These are phyloP conservation scores for Fusarium hainanense DNA, from an alignment of 2,329 filamentous ascomycete species.

Conservation along the genomic window DNA sequence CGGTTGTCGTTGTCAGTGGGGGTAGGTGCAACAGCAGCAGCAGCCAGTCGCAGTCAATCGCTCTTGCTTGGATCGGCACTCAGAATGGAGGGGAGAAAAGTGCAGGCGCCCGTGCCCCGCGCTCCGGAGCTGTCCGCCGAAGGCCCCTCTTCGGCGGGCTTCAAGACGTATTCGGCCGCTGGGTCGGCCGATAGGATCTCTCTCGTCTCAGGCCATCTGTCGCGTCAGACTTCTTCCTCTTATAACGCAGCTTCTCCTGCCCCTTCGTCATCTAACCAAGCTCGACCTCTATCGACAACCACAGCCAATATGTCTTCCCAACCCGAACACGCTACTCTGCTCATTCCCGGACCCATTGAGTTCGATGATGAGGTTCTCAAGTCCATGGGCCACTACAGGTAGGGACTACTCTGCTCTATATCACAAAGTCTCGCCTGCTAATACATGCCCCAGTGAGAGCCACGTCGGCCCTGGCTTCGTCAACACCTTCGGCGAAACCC, in stretches of 20 bases:
- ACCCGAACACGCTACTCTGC: conserved; percentile 74
- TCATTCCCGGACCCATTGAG: conserved; percentile 98
- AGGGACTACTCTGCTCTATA: background rate
- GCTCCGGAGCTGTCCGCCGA: conserved; percentile 45
- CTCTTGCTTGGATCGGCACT: conserved; percentile 45
- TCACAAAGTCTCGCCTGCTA: conserved; percentile 5
- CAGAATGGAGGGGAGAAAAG: conserved; percentile 40
- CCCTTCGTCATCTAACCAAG: conserved; percentile 26
- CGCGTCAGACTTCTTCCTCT: conserved; percentile 25
- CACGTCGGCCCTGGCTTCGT: conserved; percentile 93
- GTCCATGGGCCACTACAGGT: conserved; percentile 94
- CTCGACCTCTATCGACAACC: conserved; percentile 41
- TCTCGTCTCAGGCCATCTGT: conserved; percentile 46
- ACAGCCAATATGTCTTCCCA: conserved; percentile 68
- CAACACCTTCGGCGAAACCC: conserved; percentile 87
- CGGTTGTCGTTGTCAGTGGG: conserved; percentile 29
- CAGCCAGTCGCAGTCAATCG: conserved; percentile 26
- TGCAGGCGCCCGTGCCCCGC: conserved; percentile 47
- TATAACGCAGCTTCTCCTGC: conserved; percentile 32
- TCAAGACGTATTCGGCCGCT: conserved; percentile 41
- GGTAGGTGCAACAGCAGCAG: conserved; percentile 26
- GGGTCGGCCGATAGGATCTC: conserved; percentile 47
- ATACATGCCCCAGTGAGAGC: conserved; percentile 74
- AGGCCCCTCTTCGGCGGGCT: conserved; percentile 47
- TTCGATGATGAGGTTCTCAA: conserved; percentile 97